These are phyloP conservation scores for Aspergillus diversus DNA, from an alignment of 495 filamentous ascomycete species.

Conservation along the genomic window DNA sequence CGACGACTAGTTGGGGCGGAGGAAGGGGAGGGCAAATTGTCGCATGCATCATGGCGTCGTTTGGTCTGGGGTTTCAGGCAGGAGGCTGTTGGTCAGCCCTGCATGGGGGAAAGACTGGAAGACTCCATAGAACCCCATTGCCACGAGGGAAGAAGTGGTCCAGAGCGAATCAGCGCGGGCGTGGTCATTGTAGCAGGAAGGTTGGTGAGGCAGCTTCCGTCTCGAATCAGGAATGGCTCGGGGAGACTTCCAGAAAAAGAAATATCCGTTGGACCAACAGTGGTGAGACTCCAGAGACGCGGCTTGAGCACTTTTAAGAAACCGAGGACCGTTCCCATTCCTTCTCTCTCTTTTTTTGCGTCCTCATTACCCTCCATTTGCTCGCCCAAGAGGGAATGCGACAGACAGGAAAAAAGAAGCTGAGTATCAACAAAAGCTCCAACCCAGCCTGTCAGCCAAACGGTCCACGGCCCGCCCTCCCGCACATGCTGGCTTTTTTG, in stretches of 20 bases:
- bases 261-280: neutral
- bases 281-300: too few species aligned
- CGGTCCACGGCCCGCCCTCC: neutral
- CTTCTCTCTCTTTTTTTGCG: too few species aligned
- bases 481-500: neutral
- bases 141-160: neutral
- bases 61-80: conserved; percentile 8
- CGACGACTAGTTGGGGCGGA: too few species aligned
- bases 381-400: too few species aligned
- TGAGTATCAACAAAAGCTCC: neutral
- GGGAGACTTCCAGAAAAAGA: neutral
- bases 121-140: neutral
- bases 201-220: conserved; percentile 3
- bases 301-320: too few species aligned
- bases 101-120: conserved; percentile 1
- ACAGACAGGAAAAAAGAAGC: too few species aligned
- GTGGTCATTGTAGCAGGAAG: neutral
- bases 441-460: neutral
- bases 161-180: neutral
- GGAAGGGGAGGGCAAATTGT: neutral
- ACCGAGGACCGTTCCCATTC: too few species aligned
- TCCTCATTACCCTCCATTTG: too few species aligned
- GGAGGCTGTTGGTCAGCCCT: neutral
- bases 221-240: conserved; percentile 10
- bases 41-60: neutral